Evolutionary conservation across 768 basidiomycete genomes (phyloP), one percentile per base, ranked within the genome.

Genomic region (Macrocybe gigantea): DNA sequence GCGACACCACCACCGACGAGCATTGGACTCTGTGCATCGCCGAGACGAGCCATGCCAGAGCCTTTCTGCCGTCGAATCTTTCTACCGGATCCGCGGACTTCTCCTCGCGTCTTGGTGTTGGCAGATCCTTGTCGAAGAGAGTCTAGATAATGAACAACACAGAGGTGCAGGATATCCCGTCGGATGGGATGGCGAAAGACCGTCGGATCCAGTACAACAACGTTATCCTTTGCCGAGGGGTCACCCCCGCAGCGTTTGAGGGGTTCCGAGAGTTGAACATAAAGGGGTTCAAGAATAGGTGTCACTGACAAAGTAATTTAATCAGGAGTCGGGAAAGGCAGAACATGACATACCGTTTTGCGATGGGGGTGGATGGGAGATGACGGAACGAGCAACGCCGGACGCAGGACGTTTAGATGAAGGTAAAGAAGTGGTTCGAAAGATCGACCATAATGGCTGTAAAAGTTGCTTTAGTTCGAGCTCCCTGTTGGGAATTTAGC

Each of bases 61-160:
- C 95, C 95, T 65, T 99, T 99, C 64, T 99, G 96, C 5, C 75
- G 83, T 35, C 85, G 80, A 49, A 98, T 80, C 70, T 99, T 99
- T 58, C 76, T 71, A 7, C 92, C 92, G 2, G 93, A 95, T 35
- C 89, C 93, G 45, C 79, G 75, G 9, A 98, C 93, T 65, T 97
- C 92, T 15, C 79, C 82, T 48, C 96, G 86, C 32, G 88, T 92
- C 68, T 96, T 97, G 12, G 93, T 96, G 53, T 74, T 85, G 15
- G 91, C 93, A 9, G 88, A 86, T 30, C 95, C 95, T 70, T 93
- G 88, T n/a, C 95, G 84, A 11, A 93, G 75, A 13, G 83, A 79
- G 59, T 96, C 91, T 36, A 86, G 82, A 61, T 96, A 78, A 58
- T 95, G 90, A 5, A 87, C 79, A 33, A 93, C 85, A 60, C 93